Conservation (phyloP, 805 yeast genomes). For the Yarrowia sp. region DNA sequence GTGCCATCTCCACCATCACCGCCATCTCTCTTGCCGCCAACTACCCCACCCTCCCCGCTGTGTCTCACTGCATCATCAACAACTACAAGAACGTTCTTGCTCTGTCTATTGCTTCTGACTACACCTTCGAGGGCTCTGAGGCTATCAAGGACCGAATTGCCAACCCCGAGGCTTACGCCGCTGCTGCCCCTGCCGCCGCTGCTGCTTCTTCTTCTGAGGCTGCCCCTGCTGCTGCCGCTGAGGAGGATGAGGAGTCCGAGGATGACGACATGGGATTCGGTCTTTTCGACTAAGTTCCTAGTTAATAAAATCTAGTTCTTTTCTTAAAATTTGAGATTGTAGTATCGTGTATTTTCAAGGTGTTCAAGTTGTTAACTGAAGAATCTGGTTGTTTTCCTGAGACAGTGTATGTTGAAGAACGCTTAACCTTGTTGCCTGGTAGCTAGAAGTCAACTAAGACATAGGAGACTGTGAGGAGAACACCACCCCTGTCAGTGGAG, state of each 20-base stretch:
- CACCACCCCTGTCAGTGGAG: too few relatives aligned
- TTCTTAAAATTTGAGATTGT: neutral
- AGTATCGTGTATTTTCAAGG: neutral
- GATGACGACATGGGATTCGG: conserved; percentile 89
- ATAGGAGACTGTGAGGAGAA: too few relatives aligned
- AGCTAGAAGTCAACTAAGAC: too few relatives aligned
- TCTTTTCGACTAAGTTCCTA: conserved; percentile 78
- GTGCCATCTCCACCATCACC: conserved; percentile 92
- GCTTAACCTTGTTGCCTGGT: too few relatives aligned
- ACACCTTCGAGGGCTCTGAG: conserved; percentile 99
- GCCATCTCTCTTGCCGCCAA: conserved; percentile 95
- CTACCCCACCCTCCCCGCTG: conserved; percentile 99
- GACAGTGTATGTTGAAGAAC: too few relatives aligned
- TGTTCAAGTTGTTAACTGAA: too few relatives aligned
- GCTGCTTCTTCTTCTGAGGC: conserved; percentile 63
- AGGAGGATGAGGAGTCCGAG: conserved; percentile 63
- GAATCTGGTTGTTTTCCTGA: too few relatives aligned
- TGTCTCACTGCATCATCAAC: conserved; percentile 98
- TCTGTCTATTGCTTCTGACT: conserved; percentile 96
- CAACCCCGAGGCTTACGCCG: conserved; percentile 99
- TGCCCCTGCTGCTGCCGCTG: conserved; percentile 69
- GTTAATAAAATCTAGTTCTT: neutral
- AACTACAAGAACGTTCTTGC: conserved; percentile 98
- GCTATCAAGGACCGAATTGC: conserved; percentile 98
- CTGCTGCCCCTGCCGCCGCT: conserved; percentile 97